Evolutionary conservation across 805 yeast genomes (phyloP).

Genomic region (Candida pseudofarinosa): DNA sequence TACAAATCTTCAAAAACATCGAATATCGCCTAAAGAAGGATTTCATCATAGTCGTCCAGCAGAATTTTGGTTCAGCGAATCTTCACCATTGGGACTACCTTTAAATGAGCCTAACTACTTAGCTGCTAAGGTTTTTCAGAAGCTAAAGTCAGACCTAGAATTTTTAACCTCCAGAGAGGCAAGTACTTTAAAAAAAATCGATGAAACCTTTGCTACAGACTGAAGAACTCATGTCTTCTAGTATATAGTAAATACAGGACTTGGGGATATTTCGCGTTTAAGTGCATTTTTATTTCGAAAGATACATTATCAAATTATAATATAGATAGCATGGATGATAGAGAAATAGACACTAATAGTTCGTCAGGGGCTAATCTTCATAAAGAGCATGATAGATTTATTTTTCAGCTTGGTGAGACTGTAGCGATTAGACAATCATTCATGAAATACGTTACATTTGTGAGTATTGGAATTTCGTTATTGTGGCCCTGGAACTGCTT

Average conservation of each 20-base stretch:
- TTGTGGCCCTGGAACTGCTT: conserved; percentile 98
- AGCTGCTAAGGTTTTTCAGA: conserved; percentile 28
- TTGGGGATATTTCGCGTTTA: neutral
- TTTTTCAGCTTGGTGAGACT: conserved; percentile 8
- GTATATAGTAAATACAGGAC: neutral
- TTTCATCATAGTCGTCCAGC: neutral
- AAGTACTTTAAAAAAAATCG: neutral
- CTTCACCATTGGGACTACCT: conserved; percentile 68
- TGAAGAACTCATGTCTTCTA: conserved; percentile 1
- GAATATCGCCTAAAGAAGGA: neutral
- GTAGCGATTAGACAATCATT: conserved; percentile 21
- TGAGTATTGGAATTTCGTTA: conserved; percentile 68
- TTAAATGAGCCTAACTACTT: conserved; percentile 66
- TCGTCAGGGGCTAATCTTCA: neutral
- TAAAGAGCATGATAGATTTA: conserved; percentile 15
- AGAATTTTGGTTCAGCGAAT: conserved; percentile 60
- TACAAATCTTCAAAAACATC: neutral
- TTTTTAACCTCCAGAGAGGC: neutral
- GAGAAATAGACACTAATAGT: conserved; percentile 1
- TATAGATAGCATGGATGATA: neutral
- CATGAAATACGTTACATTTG: conserved; percentile 53
- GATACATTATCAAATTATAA: neutral
- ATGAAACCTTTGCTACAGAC: neutral
- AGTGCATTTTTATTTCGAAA: neutral
- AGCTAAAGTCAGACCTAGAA: neutral